Percentiles rank a stretch among this genome's conserved stretches.
phyloP scores from a whole-genome alignment of 805 yeast genomes.

The Hanseniaspora guilliermondii region DNA sequence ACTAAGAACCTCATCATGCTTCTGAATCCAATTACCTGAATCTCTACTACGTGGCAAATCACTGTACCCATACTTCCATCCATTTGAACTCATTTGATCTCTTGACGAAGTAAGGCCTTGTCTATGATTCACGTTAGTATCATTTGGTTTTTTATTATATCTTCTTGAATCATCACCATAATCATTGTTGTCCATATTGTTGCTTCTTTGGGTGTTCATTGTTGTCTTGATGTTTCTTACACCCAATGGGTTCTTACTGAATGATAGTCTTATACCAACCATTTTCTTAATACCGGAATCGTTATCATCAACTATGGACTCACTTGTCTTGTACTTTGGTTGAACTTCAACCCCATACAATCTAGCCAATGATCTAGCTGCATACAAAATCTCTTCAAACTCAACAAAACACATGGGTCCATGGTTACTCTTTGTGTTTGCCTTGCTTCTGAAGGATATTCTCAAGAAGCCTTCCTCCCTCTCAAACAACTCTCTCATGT shows the following conservation, averaged over 20 bases:
- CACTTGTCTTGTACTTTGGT: constrained; percentile 30
- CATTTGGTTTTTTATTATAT: not conserved
- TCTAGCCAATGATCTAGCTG: constrained; percentile 87
- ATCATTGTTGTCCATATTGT: not conserved
- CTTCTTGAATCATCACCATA: constrained; percentile 11
- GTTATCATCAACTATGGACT: constrained; percentile 30
- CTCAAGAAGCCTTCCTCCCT: constrained; percentile 88
- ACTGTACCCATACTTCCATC: not conserved
- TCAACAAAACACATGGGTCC: constrained; percentile 99
- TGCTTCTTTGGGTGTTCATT: constrained; percentile 21
- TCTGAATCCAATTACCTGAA: not conserved
- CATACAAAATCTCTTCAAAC: constrained; percentile 89
- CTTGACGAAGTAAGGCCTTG: not conserved
- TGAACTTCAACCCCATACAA: constrained; percentile 86
- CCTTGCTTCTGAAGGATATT: constrained; percentile 77
- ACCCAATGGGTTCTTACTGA: constrained; percentile 92
- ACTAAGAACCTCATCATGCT: not conserved
- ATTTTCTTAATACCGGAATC: constrained; percentile 31
- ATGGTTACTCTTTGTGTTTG: constrained; percentile 40
- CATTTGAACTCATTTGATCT: not conserved
- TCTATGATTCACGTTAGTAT: not conserved
- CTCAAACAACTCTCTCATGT: constrained; percentile 72
- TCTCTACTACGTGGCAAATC: not conserved
- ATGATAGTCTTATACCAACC: constrained; percentile 89
- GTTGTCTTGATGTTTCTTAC: constrained; percentile 63